Percentiles rank a stretch among this genome's conserved stretches.
These are phyloP conservation scores for Paxillus involutus DNA, from an alignment of 768 basidiomycete species.

Conservation along the genomic window DNA sequence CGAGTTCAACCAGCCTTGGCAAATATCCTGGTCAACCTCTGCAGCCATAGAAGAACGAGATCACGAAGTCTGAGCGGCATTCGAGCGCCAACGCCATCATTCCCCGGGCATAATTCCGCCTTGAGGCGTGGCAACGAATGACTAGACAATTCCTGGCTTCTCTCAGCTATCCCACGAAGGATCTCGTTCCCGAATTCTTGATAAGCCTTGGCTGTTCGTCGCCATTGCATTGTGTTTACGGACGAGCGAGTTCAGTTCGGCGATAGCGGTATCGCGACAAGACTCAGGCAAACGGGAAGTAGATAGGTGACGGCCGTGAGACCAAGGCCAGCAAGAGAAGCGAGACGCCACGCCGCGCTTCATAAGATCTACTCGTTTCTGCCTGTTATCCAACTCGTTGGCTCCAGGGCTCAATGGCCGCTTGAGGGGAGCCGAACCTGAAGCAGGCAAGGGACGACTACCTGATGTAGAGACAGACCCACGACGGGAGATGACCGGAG, in stretches of 20 bases:
- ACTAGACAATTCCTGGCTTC: constrained; percentile 9
- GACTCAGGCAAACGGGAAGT: constrained; percentile 68
- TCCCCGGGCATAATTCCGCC: constrained; percentile 5
- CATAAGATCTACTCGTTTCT: constrained; percentile 56
- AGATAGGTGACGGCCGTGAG: constrained; percentile 63
- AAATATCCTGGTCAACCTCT: constrained; percentile 9
- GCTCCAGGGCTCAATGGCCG: constrained; percentile 67
- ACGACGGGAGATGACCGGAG: constrained; percentile 51
- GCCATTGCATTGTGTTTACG: constrained; percentile 77
- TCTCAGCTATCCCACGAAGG: constrained; percentile 36
- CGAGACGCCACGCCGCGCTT: constrained; percentile 45
- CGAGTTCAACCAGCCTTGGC: constrained; percentile 6
- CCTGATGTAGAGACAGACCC: constrained; percentile 67
- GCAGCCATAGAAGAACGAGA: constrained; percentile 30
- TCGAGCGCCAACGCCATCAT: constrained; percentile 3
- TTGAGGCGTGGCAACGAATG: background rate
- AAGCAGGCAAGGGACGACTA: constrained; percentile 61
- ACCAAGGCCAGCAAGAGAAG: constrained; percentile 53
- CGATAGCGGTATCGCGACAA: constrained; percentile 65
- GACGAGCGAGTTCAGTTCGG: constrained; percentile 72
- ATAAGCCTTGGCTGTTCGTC: no score
- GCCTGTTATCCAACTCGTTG: constrained; percentile 63
- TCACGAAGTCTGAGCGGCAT: constrained; percentile 22
- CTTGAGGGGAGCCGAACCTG: constrained; percentile 50
- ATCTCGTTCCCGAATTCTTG: constrained; percentile 54